A percentile compares a stretch with the other conserved stretches of the same genome.
Evolutionary conservation across 2,329 filamentous ascomycete species (phyloP).

Genomic region (Exophiala bonariae): DNA sequence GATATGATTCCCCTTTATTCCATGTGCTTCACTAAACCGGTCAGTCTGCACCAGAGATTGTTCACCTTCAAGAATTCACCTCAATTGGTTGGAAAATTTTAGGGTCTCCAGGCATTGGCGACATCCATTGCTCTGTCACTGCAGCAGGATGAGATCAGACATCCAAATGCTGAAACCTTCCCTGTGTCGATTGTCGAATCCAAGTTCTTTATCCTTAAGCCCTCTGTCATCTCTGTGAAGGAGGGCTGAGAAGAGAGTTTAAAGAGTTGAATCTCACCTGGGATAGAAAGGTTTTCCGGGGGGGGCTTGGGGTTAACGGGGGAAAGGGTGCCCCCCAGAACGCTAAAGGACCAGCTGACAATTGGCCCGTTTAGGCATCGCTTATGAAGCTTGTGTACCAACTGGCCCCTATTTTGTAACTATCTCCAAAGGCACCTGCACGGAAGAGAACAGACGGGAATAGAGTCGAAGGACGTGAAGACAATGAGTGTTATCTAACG

Average conservation of each 20-base stretch:
- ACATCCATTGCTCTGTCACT: neutral
- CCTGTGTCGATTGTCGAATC: slow-evolving; percentile 6
- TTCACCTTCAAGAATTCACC: neutral
- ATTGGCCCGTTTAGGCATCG: slow-evolving; percentile 4
- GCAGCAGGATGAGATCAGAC: neutral
- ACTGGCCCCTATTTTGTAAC: slow-evolving; percentile 2
- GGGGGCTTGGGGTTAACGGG: neutral
- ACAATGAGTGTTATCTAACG: slow-evolving; percentile 5
- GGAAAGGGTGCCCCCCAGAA: neutral
- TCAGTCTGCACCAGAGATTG: neutral
- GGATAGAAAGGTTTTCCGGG: neutral
- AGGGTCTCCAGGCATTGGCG: neutral
- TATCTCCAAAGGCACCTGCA: neutral
- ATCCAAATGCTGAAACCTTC: slow-evolving; percentile 3
- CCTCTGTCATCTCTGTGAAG: slow-evolving; percentile 6
- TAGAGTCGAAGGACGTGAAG: slow-evolving; percentile 2
- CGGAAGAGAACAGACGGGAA: slow-evolving; percentile 4
- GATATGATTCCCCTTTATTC: neutral
- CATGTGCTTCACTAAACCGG: neutral
- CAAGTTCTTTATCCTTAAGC: slow-evolving; percentile 3
- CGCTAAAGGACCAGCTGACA: slow-evolving; percentile 2
- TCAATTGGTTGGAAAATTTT: slow-evolving; percentile 1
- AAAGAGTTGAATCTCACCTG: slow-evolving; percentile 4
- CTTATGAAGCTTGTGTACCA: slow-evolving; percentile 4
- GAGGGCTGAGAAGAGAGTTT: slow-evolving; percentile 2